Base-by-base conservation (phyloP, 2,329 filamentous ascomycete genomes). In the Fusarium mexicanum region DNA sequence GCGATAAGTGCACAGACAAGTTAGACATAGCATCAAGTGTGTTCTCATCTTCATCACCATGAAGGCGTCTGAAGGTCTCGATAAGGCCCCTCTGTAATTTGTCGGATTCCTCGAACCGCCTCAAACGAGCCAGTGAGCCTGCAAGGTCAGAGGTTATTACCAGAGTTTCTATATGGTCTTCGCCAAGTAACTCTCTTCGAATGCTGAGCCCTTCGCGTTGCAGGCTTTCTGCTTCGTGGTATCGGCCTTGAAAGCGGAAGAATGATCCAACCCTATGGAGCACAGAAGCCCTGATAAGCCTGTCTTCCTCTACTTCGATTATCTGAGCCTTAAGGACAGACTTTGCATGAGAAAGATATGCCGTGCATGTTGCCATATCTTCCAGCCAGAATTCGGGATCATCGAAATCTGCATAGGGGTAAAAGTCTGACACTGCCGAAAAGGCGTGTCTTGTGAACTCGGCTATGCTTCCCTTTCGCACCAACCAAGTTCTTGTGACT, bases 401-500 rank as follows among this genome's bases (percentile, higher is more conserved):
- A 10, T 79, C 77, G 13, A 72, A 75, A 0, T 18, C 0, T 13
- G 74, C 73, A 8, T 22, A 75, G 1, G 80, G 80, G 8, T 79
- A 82, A 6, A 44, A 37, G 0, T 71, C 13, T 0, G 73, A 74
- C 12, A 82, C 75, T 0, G 67, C 61, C 1, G 53, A 26, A 0
- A 82, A 53, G 1, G 81, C 81, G 8, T 72, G 38, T 26, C 55
- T 44, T 0, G 70, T 62, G 17, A 79, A 81, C 5, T 64, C 33
- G 2, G 11, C 3, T 12, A 71, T 59, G 0, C 6, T 67, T 4
- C 55, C 66, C 37, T 77, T 68, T 0, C 61, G 40, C 0, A 12
- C 12, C 6, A 84, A 64, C 78, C 81, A 83, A 41, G 76, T 79
- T 8, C 67, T 76, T 0, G 80, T 82, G 0, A 80, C 78, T 11